Evolutionary conservation across 78 protist species (phyloP), one percentile per base, ranked within the genome.

Genomic region (Parvularia atlantis): DNA sequence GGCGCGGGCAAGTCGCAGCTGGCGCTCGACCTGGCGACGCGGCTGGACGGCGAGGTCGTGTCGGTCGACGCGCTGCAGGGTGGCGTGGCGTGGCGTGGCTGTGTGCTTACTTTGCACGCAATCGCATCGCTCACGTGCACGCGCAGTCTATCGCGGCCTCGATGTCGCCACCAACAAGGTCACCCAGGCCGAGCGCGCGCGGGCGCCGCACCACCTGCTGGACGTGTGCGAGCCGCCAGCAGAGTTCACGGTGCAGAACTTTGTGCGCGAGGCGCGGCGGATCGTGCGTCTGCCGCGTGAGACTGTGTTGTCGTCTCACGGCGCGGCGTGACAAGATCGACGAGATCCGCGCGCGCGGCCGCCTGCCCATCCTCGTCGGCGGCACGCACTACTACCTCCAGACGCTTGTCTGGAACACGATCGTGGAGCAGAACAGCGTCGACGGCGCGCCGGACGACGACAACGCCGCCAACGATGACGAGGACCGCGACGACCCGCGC

Each of bases 131-230:
- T n/a, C n/a, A n/a, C n/a, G n/a, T n/a, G n/a, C n/a, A n/a, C n/a
- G n/a, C n/a, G n/a, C n/a, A n/a, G 6, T 46, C 50, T 66, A 75
- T 64, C 5, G 5, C 1, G 80, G 80, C 16, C 72, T 75, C 39
- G 72, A 76, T 13, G 39, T 75, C 31, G 72, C 54, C 17, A 75
- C 80, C n/a, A 75, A 75, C 62, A 75, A 75, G 65, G 58, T 16
- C 31, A 1, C 20, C 28, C 26, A 6, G 9, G 44, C 3, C 35
- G 72, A 66, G 46, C 30, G 26, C 56, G 30, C 13, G 26, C 66
- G 62, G 24, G 24, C 66, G 19, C 56, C 76, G 17, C 80, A 75
- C 53, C 80, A 69, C 65, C 1, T 75, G 48, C n/a, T 75, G 19
- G 54, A 48, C 22, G 10, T 50, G 24, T 1, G 65, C 37, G 76